These are phyloP conservation scores for Brasenia schreberi DNA, from an alignment of 164 flowering plant species.

Conservation along the genomic window DNA sequence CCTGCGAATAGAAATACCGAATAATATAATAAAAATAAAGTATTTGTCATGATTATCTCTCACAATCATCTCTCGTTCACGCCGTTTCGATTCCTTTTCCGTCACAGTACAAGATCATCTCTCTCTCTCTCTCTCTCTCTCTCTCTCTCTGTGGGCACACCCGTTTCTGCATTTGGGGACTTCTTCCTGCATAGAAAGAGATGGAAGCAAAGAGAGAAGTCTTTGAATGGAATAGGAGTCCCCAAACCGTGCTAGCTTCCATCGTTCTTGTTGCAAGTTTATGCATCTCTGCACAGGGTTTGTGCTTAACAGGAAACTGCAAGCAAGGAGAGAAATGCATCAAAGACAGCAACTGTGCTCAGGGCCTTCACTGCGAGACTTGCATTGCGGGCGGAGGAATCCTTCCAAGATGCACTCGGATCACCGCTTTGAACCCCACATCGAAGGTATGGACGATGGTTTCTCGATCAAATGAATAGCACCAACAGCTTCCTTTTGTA, in stretches of 20 bases:
- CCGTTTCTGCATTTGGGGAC: background rate
- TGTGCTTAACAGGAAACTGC: background rate
- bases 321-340: constrained; percentile 56
- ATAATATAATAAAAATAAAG: too few species aligned
- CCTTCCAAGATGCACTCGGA: constrained; percentile 67
- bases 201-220: background rate
- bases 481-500: too few species aligned
- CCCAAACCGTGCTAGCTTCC: background rate
- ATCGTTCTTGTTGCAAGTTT: background rate
- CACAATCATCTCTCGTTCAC: too few species aligned
- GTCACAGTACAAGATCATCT: too few species aligned
- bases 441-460: constrained; percentile 20
- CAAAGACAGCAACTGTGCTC: constrained; percentile 35
- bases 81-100: too few species aligned
- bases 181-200: background rate
- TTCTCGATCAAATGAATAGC: too few species aligned
- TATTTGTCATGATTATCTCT: too few species aligned
- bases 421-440: constrained; percentile 42
- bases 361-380: constrained; percentile 75
- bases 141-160: background rate
- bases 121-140: background rate
- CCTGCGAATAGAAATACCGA: too few species aligned
- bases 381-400: constrained; percentile 50
- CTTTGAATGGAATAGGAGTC: background rate
- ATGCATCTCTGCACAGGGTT: background rate